Conservation (phyloP, 495 filamentous ascomycete genomes). For the Hypoxylon intermedium region DNA sequence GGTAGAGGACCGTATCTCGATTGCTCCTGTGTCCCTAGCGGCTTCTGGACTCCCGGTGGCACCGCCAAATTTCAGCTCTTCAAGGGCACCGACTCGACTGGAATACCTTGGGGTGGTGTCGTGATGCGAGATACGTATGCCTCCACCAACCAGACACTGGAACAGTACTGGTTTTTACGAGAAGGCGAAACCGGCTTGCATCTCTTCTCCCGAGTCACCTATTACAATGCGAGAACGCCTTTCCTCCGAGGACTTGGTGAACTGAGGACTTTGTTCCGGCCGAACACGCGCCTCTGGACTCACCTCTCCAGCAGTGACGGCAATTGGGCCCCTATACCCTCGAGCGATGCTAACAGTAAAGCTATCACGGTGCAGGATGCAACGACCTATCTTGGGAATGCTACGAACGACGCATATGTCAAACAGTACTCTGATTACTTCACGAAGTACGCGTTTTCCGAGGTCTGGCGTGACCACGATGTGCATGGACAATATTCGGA, state of each 20-base stretch:
- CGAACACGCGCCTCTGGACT: conserved; percentile 62
- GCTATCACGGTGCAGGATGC: conserved; percentile 62
- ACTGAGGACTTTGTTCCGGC: conserved; percentile 62
- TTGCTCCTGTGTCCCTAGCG: conserved; percentile 64
- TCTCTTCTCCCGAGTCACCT: conserved; percentile 61
- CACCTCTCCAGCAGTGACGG: conserved; percentile 59
- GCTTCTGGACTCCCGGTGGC: conserved; percentile 60
- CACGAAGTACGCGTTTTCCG: conserved; percentile 65
- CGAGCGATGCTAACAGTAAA: conserved; percentile 49
- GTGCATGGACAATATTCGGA: conserved; percentile 64
- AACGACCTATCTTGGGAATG: conserved; percentile 62
- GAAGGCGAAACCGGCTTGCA: conserved; percentile 64
- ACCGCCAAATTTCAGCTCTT: conserved; percentile 54
- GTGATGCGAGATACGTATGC: conserved; percentile 60
- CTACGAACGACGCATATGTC: conserved; percentile 58
- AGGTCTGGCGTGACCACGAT: conserved; percentile 59
- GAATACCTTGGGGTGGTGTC: conserved; percentile 57
- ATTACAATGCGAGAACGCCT: conserved; percentile 60
- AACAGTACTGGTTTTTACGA: conserved; percentile 65
- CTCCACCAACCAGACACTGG: conserved; percentile 58
- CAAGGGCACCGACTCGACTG: conserved; percentile 56
- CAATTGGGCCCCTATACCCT: conserved; percentile 61
- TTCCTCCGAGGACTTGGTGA: conserved; percentile 63
- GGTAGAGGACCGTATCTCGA: conserved; percentile 64
- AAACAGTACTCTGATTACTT: conserved; percentile 62